Conservation (phyloP, 768 basidiomycete genomes). For the Panaeolus papilionaceus region DNA sequence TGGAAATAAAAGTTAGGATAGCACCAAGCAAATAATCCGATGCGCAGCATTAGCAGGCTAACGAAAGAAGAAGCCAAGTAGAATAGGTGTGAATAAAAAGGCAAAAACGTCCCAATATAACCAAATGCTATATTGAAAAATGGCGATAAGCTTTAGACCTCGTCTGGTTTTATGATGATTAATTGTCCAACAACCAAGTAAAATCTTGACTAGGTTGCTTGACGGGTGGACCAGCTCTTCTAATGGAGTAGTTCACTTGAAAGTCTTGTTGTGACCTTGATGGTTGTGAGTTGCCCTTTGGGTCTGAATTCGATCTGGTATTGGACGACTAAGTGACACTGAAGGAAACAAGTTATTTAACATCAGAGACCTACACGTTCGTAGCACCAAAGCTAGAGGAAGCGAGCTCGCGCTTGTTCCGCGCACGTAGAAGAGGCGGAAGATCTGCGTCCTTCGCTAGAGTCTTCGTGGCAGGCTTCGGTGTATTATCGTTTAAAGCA, state of each 20-base stretch:
- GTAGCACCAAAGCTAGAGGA: background rate
- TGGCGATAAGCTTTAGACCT: too few relatives aligned
- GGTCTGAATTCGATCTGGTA: background rate
- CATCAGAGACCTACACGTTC: background rate
- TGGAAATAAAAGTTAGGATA: too few relatives aligned
- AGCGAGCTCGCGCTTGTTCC: background rate
- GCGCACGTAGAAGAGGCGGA: background rate
- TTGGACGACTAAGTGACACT: background rate
- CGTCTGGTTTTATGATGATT: too few relatives aligned
- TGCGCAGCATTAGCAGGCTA: too few relatives aligned
- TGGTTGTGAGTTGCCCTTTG: background rate
- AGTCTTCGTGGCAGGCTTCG: background rate
- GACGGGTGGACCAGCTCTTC: background rate
- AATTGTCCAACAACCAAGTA: background rate
- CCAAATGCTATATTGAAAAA: too few relatives aligned
- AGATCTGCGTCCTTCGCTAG: background rate
- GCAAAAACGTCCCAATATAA: too few relatives aligned
- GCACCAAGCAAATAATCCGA: too few relatives aligned
- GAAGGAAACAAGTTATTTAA: background rate
- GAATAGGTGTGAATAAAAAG: too few relatives aligned
- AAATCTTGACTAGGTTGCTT: background rate
- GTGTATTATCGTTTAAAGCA: background rate
- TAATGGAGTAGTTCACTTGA: background rate
- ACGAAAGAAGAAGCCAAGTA: too few relatives aligned
- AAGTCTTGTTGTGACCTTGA: background rate